phyloP scores from a whole-genome alignment of 2,329 filamentous ascomycete species.

The Incumbomyces delicatus region DNA sequence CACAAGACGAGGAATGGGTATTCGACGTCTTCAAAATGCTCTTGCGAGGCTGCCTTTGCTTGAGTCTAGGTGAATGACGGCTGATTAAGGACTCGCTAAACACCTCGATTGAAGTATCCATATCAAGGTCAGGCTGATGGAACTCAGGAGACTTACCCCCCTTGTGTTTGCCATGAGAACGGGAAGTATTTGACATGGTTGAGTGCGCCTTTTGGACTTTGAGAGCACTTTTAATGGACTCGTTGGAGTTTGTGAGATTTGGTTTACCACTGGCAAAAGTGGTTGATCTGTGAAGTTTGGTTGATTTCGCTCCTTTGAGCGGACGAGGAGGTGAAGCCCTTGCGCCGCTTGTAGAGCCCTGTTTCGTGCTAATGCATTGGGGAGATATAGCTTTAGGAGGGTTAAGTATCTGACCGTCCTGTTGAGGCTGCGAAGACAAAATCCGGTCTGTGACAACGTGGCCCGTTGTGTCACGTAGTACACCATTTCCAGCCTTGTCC shows the following conservation, averaged over 20 bases:
- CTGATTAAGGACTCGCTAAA: not conserved
- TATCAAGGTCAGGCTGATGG: conserved; percentile 1
- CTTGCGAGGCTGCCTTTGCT: not conserved
- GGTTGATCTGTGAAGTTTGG: conserved; percentile 20
- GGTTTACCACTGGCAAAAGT: conserved; percentile 9
- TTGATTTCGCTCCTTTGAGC: not conserved
- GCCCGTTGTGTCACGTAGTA: too few species aligned
- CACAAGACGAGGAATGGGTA: conserved; percentile 3
- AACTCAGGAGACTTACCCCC: not conserved
- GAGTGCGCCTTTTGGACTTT: conserved; percentile 14
- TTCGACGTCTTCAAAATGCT: conserved; percentile 11
- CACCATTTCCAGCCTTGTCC: too few species aligned
- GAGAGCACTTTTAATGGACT: conserved; percentile 15
- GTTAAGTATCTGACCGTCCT: too few species aligned
- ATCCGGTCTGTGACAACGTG: too few species aligned
- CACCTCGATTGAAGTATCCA: conserved; percentile 1
- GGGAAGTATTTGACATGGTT: not conserved
- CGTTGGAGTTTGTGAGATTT: not conserved
- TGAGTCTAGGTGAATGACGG: not conserved
- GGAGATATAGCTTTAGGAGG: too few species aligned
- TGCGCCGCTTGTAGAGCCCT: too few species aligned
- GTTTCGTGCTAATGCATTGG: not conserved
- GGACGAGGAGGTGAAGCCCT: too few species aligned
- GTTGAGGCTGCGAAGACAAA: too few species aligned
- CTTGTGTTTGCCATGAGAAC: too few species aligned